These are phyloP conservation scores for Nakazawaea ambrosiae DNA, from an alignment of 805 yeast genomes.

Conservation along the genomic window DNA sequence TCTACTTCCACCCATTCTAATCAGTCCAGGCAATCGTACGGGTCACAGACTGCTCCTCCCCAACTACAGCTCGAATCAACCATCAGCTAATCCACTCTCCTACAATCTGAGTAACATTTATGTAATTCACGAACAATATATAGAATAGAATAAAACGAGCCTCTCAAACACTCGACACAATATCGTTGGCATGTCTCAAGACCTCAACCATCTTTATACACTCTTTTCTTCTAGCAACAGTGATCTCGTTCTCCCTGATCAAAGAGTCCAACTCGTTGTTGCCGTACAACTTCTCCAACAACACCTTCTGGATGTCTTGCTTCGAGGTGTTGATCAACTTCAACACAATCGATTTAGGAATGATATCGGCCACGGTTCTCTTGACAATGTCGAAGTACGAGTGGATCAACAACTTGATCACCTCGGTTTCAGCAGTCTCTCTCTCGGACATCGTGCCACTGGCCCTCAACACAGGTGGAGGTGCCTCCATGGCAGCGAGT, in stretches of 20 bases:
- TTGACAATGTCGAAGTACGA: slow-evolving; percentile 91
- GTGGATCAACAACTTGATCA: slow-evolving; percentile 82
- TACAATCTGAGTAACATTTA: too few relatives aligned
- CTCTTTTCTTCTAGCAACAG: slow-evolving; percentile 91
- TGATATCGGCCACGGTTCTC: slow-evolving; percentile 85
- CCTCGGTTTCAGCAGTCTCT: slow-evolving; percentile 95
- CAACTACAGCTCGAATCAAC: too few relatives aligned
- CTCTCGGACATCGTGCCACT: slow-evolving; percentile 90
- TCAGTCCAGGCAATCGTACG: too few relatives aligned
- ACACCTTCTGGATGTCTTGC: slow-evolving; percentile 83
- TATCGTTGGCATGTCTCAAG: slow-evolving; percentile 80
- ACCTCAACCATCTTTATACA: slow-evolving; percentile 94
- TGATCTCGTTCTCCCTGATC: slow-evolving; percentile 86
- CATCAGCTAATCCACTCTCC: too few relatives aligned
- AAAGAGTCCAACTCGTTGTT: slow-evolving; percentile 66
- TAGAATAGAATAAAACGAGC: too few relatives aligned
- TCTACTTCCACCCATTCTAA: too few relatives aligned
- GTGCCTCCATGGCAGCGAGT: slow-evolving; percentile 93
- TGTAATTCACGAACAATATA: too few relatives aligned
- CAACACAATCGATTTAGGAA: slow-evolving; percentile 94
- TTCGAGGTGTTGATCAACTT: slow-evolving; percentile 81
- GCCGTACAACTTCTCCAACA: slow-evolving; percentile 80
- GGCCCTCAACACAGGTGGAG: slow-evolving; percentile 91
- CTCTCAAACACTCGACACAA: slow-evolving; percentile 71
- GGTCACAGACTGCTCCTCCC: too few relatives aligned